These are phyloP conservation scores for Beauveria rudraprayagi DNA, from an alignment of 2,329 filamentous ascomycete species.

Conservation along the genomic window DNA sequence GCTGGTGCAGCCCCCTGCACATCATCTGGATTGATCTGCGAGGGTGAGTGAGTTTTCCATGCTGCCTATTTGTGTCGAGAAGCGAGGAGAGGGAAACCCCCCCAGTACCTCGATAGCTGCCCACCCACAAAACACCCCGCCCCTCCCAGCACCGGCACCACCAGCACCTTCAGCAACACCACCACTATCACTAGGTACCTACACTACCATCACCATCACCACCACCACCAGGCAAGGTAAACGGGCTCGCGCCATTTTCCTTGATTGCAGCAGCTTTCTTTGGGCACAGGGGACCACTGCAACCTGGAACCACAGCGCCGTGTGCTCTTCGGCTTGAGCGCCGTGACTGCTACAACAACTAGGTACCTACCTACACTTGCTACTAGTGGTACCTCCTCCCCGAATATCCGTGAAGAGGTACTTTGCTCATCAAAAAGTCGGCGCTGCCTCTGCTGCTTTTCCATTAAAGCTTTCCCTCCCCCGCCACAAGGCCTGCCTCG, in stretches of 20 bases:
- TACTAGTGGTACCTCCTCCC: not conserved
- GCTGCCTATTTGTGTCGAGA: not conserved
- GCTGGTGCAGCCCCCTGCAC: constrained; percentile 4
- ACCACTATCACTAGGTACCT: too few relatives aligned
- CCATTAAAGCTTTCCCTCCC: constrained; percentile 2
- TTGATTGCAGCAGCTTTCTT: too few relatives aligned
- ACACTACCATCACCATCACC: not conserved
- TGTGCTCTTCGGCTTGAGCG: not conserved
- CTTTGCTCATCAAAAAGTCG: too few relatives aligned
- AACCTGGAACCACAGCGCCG: not conserved
- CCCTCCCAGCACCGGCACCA: too few relatives aligned
- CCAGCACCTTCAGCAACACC: too few relatives aligned
- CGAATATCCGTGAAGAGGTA: too few relatives aligned
- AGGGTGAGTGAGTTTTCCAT: not conserved
- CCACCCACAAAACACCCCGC: too few relatives aligned
- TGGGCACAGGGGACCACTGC: not conserved
- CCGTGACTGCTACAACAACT: not conserved
- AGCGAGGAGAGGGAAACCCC: too few relatives aligned
- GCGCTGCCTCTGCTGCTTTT: not conserved
- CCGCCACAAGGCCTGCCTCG: constrained; percentile 8
- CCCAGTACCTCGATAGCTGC: not conserved
- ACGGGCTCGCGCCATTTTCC: too few relatives aligned
- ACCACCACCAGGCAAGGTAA: not conserved
- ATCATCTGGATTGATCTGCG: constrained; percentile 2
- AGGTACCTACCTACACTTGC: too few relatives aligned